phyloP scores from a whole-genome alignment of 257 asterid species.

The Asclepias syriaca region DNA sequence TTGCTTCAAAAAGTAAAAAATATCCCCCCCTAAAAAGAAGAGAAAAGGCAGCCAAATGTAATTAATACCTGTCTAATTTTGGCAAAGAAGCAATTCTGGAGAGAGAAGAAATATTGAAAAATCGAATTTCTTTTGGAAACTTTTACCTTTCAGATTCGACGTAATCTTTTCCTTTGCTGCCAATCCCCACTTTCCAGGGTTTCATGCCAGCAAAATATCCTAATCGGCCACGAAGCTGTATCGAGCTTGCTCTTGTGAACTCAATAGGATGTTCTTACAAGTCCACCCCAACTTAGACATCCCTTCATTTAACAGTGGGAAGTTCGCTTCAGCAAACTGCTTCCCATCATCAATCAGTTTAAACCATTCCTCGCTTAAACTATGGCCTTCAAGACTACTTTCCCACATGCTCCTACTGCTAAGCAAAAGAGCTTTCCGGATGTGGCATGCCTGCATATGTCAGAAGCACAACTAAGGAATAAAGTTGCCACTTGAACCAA shows the following conservation, averaged over 20 bases:
- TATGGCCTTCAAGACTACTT: conserved; percentile 26
- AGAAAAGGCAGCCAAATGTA: not conserved
- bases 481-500: too few relatives aligned
- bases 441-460: conserved; percentile 51
- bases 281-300: conserved; percentile 67
- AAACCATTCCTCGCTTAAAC: conserved; percentile 44
- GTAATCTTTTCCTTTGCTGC: not conserved
- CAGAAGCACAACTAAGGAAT: not conserved
- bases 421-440: conserved; percentile 40
- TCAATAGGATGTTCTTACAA: conserved; percentile 63
- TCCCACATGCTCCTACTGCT: conserved; percentile 27
- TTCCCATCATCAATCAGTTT: conserved; percentile 56
- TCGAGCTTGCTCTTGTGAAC: conserved; percentile 61
- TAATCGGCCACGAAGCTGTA: conserved; percentile 48
- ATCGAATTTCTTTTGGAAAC: not conserved
- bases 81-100: not conserved
- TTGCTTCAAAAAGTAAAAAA: not conserved
- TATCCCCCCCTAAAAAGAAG: not conserved
- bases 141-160: not conserved
- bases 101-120: not conserved
- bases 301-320: conserved; percentile 34
- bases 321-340: conserved; percentile 31
- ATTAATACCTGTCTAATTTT: not conserved
- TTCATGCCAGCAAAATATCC: not conserved
- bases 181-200: not conserved